These are phyloP conservation scores for Coniochaeta sp. DNA, from an alignment of 2,329 filamentous ascomycete species.

Conservation along the genomic window DNA sequence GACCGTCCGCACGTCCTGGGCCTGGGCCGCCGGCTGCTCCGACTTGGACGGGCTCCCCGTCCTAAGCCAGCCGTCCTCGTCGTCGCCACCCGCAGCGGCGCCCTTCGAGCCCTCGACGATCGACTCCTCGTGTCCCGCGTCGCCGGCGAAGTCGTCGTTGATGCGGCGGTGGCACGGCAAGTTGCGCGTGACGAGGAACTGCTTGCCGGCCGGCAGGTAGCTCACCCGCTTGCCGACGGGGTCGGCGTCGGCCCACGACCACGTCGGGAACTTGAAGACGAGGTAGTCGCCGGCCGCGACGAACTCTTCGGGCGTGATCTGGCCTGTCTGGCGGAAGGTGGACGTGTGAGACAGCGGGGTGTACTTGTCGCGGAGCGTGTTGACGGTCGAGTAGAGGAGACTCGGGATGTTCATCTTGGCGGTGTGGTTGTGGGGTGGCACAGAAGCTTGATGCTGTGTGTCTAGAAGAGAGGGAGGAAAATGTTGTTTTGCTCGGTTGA, in stretches of 20 bases:
- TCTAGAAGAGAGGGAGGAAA: background rate
- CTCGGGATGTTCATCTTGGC: constrained; percentile 62
- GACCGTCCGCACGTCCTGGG: constrained; percentile 76
- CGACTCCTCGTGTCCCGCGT: constrained; percentile 78
- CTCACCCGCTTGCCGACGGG: constrained; percentile 68
- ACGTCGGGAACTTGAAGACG: constrained; percentile 97
- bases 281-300: constrained; percentile 93
- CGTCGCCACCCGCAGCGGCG: constrained; percentile 43
- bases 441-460: background rate
- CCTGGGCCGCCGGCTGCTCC: constrained; percentile 69
- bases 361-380: constrained; percentile 85
- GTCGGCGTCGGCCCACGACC: constrained; percentile 91
- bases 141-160: constrained; percentile 87
- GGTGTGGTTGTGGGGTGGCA: background rate
- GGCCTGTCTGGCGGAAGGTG: constrained; percentile 86
- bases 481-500: background rate
- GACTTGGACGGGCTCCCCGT: constrained; percentile 73
- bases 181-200: constrained; percentile 90
- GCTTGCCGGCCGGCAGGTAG: constrained; percentile 82
- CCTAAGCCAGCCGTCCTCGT: constrained; percentile 86
- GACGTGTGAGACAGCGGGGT: constrained; percentile 85
- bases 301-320: constrained; percentile 97
- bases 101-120: constrained; percentile 50
- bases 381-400: constrained; percentile 76
- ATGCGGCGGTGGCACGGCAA: constrained; percentile 89